Evolutionary conservation across 2,329 filamentous ascomycete genomes (phyloP), one percentile per base, ranked within the genome.

Genomic region (Delphinella strobiligena): DNA sequence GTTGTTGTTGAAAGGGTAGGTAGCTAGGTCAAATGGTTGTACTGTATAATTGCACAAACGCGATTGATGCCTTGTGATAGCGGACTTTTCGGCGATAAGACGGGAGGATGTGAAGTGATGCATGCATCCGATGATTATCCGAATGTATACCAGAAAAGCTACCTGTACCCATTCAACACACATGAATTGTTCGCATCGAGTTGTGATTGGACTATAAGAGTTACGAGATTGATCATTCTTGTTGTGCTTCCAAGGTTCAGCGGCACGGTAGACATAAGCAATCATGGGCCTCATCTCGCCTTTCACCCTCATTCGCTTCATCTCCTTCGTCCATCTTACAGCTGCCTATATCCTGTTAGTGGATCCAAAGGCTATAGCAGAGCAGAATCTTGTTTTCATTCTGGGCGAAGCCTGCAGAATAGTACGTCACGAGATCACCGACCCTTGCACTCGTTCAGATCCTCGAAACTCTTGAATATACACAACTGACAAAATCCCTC

Each of bases 281-380:
- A 67, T 38, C 45, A 95, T 95, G 88, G 81, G 77, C 22, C 68
- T 93, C 58, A 72, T 95, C 54, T 87, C 84, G 2, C 78, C 80
- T 45, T 81, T 74, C 55, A 84, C 80, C 7, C 80, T 94, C 59
- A 80, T 95, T 51, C 81, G 83, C 51, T 80, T 78, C 38, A 67
- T 94, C 50, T 82, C 82, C 50, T 73, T 93, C 56, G 86, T 91
- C 66, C 84, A 94, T 63, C 62, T 94, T 48, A 84, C 83, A 4
- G 68, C 91, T 36, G 86, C 80, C 52, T 87, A 80, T 62, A 85
- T 91, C 66, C 81, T 95, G 64, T 70, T 93, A 52, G 80, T 75
- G 31, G 78, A 72, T 43, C 88, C 88, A 4, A 64, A 66, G 45
- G 69, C 74, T 32, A 70, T 95, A 51, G 77, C 82, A 36, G 80